Conservation (phyloP, 768 basidiomycete species). For the Termitomyces sp. region DNA sequence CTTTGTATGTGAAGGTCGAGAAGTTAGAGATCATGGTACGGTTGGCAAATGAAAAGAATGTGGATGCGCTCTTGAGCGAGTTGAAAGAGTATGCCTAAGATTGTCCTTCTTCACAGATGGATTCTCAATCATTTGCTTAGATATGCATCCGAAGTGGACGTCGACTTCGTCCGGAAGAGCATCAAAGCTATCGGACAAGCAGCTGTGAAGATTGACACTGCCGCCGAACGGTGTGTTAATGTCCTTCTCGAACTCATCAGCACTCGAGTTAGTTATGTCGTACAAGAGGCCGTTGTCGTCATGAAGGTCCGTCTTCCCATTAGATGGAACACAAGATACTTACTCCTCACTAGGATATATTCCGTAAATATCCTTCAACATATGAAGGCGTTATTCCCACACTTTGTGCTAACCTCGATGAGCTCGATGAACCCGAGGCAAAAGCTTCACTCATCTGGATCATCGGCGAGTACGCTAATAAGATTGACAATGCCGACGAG, state of each 20-base stretch:
- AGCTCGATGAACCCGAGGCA: conserved; percentile 96
- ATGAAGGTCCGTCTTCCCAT: conserved; percentile 73
- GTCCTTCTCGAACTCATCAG: conserved; percentile 90
- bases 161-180: conserved; percentile 94
- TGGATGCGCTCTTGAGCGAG: conserved; percentile 92
- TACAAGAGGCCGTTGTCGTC: conserved; percentile 96
- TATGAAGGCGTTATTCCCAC: conserved; percentile 98
- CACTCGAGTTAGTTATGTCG: conserved; percentile 94
- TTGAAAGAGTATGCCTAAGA: conserved; percentile 78
- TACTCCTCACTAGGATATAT: conserved; percentile 71
- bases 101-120: neutral
- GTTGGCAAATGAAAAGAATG: conserved; percentile 85
- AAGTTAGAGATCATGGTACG: conserved; percentile 99
- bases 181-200: conserved; percentile 97
- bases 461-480: conserved; percentile 96
- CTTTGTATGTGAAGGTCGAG: conserved; percentile 97
- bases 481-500: conserved; percentile 96
- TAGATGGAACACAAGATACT: neutral
- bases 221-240: conserved; percentile 93
- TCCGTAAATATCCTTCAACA: conserved; percentile 93
- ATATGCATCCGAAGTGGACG: conserved; percentile 96
- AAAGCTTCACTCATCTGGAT: conserved; percentile 99
- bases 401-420: conserved; percentile 91
- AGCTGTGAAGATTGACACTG: conserved; percentile 90
- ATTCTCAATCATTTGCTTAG: conserved; percentile 32